These are phyloP conservation scores for Geotrichum aggregatum DNA, from an alignment of 1,139 yeast genomes.

Conservation along the genomic window DNA sequence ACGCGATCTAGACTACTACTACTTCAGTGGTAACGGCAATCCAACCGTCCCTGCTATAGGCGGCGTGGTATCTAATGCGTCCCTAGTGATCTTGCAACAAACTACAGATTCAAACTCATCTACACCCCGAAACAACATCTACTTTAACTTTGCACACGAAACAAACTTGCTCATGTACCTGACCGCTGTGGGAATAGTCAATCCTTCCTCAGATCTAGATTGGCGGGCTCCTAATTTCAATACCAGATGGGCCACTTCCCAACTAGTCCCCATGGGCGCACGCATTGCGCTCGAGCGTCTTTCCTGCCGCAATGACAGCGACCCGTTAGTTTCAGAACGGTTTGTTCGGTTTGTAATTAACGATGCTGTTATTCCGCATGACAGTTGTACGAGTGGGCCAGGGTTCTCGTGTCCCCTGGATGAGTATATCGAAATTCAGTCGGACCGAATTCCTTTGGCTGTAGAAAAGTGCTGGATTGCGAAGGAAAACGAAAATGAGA, in stretches of 20 bases:
- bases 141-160: conserved; percentile 56
- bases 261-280: conserved; percentile 56
- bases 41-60: conserved; percentile 46
- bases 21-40: conserved; percentile 53
- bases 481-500: too few relatives aligned
- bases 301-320: conserved; percentile 34
- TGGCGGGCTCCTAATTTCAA: conserved; percentile 41
- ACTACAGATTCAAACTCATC: conserved; percentile 39
- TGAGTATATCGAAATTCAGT: conserved; percentile 35
- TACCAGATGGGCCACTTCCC: conserved; percentile 40
- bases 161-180: conserved; percentile 50
- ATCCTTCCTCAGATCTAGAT: conserved; percentile 39
- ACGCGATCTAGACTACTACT: conserved; percentile 48
- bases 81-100: conserved; percentile 42
- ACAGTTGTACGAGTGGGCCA: conserved; percentile 53
- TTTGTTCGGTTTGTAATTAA: conserved; percentile 54
- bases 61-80: conserved; percentile 50
- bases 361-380: conserved; percentile 58
- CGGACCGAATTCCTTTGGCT: conserved; percentile 1
- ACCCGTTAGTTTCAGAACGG: conserved; percentile 23
- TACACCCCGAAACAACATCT: conserved; percentile 33
- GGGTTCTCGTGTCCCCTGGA: conserved; percentile 54
- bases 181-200: conserved; percentile 50
- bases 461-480: conserved; percentile 10
- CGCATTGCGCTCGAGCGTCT: conserved; percentile 52